Evolutionary conservation across 345 rosid genomes (phyloP).

Genomic region (Kandelia obovata): DNA sequence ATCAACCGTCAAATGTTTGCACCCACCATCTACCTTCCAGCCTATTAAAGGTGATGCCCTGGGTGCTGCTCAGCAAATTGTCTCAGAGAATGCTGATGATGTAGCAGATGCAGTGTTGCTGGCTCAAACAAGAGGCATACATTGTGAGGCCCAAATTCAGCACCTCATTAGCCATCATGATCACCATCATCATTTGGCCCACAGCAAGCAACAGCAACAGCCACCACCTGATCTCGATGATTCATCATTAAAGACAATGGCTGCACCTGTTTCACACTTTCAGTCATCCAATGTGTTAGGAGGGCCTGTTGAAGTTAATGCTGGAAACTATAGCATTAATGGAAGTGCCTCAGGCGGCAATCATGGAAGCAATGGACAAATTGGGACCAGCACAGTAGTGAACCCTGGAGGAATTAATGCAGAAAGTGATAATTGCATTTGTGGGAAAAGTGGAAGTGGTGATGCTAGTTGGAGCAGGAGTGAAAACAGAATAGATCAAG

Average conservation of each 20-base stretch:
- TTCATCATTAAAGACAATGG: slow-evolving; percentile 31
- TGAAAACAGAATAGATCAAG: slow-evolving; percentile 30
- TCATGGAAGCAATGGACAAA: slow-evolving; percentile 45
- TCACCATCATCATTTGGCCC: slow-evolving; percentile 17
- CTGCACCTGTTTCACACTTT: slow-evolving; percentile 37
- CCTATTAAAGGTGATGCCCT: slow-evolving; percentile 24
- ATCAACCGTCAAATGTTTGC: slow-evolving; percentile 29
- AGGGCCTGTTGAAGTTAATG: slow-evolving; percentile 34
- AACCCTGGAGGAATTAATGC: slow-evolving; percentile 32
- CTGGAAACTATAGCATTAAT: slow-evolving; percentile 39
- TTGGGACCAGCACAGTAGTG: slow-evolving; percentile 35
- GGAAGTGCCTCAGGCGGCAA: slow-evolving; percentile 52
- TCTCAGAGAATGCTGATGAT: slow-evolving; percentile 29
- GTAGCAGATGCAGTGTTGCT: slow-evolving; percentile 5
- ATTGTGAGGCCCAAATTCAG: slow-evolving; percentile 26
- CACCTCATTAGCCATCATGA: slow-evolving; percentile 13
- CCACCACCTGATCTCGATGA: slow-evolving; percentile 31
- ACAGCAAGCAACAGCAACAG: slow-evolving; percentile 24
- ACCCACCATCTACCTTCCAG: slow-evolving; percentile 29
- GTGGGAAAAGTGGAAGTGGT: slow-evolving; percentile 36
- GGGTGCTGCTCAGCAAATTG: slow-evolving; percentile 19
- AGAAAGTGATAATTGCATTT: slow-evolving; percentile 32
- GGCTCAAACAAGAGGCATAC: slow-evolving; percentile 29
- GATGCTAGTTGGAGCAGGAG: slow-evolving; percentile 39
- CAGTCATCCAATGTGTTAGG: slow-evolving; percentile 42